phyloP scores from a whole-genome alignment of 768 basidiomycete genomes.

The Obba rivulosa region DNA sequence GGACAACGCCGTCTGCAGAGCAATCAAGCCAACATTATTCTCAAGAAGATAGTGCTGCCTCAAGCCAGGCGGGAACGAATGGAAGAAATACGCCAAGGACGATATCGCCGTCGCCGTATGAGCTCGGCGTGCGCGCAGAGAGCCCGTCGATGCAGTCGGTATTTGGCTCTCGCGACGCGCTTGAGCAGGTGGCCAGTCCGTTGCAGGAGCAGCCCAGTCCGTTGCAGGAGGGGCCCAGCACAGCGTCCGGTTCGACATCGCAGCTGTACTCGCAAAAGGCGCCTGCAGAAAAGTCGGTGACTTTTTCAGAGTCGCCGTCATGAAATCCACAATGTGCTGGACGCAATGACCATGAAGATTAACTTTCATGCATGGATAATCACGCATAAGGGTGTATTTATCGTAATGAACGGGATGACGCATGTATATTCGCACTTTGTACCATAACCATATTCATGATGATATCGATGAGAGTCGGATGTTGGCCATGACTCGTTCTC shows the following conservation, averaged over 20 bases:
- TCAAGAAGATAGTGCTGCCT: neutral
- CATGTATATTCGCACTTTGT: neutral
- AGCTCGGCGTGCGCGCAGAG: slow-evolving; percentile 11
- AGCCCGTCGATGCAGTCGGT: slow-evolving; percentile 3
- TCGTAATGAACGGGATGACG: neutral
- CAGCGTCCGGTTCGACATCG: neutral
- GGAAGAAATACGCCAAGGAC: slow-evolving; percentile 14
- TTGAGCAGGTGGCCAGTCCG: neutral
- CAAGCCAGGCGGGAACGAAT: slow-evolving; percentile 7
- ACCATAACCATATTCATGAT: neutral
- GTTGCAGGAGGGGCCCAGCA: neutral
- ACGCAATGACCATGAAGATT: neutral
- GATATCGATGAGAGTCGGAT: neutral
- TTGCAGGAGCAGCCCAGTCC: neutral
- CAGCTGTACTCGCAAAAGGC: neutral
- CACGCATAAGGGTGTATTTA: too few species aligned
- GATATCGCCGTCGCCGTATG: slow-evolving; percentile 11
- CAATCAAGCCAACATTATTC: neutral
- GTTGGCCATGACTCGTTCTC: neutral
- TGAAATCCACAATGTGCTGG: neutral
- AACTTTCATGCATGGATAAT: too few species aligned
- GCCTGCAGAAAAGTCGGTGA: neutral
- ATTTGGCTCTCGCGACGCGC: neutral
- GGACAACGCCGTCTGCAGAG: slow-evolving; percentile 36
- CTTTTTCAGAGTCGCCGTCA: neutral